Base-by-base conservation (phyloP, 495 filamentous ascomycete species). In the Hyphodiscus hymeniophilus region DNA sequence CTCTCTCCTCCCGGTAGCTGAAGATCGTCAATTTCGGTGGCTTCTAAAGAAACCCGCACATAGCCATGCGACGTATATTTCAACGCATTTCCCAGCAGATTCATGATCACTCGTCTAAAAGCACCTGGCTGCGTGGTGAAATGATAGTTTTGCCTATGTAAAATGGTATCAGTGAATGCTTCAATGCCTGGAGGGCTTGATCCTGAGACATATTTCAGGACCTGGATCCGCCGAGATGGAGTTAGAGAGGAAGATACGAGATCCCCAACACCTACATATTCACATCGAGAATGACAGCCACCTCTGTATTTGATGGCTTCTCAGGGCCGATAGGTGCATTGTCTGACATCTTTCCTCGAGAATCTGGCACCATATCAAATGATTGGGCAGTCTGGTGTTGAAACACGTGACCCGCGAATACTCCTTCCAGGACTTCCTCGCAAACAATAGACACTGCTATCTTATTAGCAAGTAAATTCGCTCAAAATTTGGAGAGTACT, bases 61-160 rank as follows among this genome's bases (percentile, higher is more conserved):
- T 69, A 78, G 4, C 87, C 87, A 1, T 68, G 62, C 7, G 70
- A 70, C 5, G 82, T 89, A 54, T 87, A 90, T 54, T 94, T 94
- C 55, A 91, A 73, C 0, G 87, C 79, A 61, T 94, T 94, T 15
- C 87, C 84, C 45, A 88, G 81, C 1, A 91, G 52, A 54, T 94
- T 90, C 82, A 89, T 86, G 26, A 92, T 74, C 34, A 89, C 75
- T 2, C 87, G 76, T 15, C 82, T 74, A 32, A 88, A 63, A 2
- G 84, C 85, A 3, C 85, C 85, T 0, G 84, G 82, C 33, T 89
- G 82, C 0, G 80, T 78, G 3, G 68, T 67, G 61, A 85, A 88
- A 11, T 74, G 48, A 68, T 80, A 88, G 33, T 76, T 70, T 4
- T 66, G 55, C n/a, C n/a, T n/a, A n/a, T n/a, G n/a, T n/a, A n/a